Base-by-base conservation (phyloP, 345 rosid species). In the Syzygium aqueum region DNA sequence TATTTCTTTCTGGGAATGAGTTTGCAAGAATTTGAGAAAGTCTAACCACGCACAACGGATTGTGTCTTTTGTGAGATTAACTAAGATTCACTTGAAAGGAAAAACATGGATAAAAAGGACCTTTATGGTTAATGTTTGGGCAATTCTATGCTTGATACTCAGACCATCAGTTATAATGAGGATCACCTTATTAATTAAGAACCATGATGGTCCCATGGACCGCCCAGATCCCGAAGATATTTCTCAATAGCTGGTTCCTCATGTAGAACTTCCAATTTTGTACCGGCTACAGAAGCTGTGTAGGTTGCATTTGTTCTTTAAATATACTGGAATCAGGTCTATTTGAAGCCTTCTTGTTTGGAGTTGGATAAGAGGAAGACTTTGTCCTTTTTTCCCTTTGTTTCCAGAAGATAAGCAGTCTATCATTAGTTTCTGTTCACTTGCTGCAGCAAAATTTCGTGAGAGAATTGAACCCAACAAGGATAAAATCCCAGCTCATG, bases 391-490 rank as follows among this genome's bases (percentile, higher is more conserved):
- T 61, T 54, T 8, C 40, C 56, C 25, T 30, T 78, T 43, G 67
- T 82, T 59, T 82, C 67, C 14, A 37, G 25, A 73, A 73, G 82
- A 73, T 73, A 25, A 9, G 49, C 49, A 37, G 65, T 28, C 40
- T 86, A 37, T 52, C 63, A 83, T 61, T 61, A 37, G 83, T 83
- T 82, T 85, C 14, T 86, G 56, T 82, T 88, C 85, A 33, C 73
- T 88, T 80, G 53, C 19, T 88, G 93, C 97, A 98, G 99, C 92
- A 84, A 98, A 98, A 91, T 98, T 98, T 90, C 94, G 94, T 88
- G 99, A 98, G 92, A 94, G 99, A 91, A 92, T 98, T 87, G 99
- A 96, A 85, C 95, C 95, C 85, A 96, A 93, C 88, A 93, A 88
- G 93, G 99, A 96, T 33, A 96, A 95, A 86, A 94, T 96, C 88